phyloP scores from a whole-genome alignment of 2,329 filamentous ascomycete genomes.

The Didymella pinodella region DNA sequence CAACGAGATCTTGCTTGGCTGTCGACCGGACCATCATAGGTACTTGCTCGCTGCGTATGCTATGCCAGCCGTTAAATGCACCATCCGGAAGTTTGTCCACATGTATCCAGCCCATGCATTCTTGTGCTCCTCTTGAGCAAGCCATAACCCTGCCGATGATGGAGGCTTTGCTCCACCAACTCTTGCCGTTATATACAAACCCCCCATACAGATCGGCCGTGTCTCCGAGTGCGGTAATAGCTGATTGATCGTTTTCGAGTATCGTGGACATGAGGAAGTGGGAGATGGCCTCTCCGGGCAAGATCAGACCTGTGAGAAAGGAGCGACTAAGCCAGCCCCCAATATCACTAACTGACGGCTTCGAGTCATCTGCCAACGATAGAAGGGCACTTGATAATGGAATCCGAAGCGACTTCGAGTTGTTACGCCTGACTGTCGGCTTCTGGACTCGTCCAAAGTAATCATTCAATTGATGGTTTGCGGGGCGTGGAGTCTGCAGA shows the following conservation, averaged over 20 bases:
- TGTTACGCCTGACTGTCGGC: slow-evolving; percentile 35
- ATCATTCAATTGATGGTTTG: slow-evolving; percentile 37
- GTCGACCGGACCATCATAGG: slow-evolving; percentile 51
- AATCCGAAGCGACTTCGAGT: slow-evolving; percentile 42
- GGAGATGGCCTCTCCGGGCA: slow-evolving; percentile 62
- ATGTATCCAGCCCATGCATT: slow-evolving; percentile 65
- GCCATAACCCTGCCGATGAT: slow-evolving; percentile 63
- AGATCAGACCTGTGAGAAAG: slow-evolving; percentile 62
- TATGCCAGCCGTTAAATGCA: slow-evolving; percentile 59
- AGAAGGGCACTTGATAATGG: slow-evolving; percentile 38
- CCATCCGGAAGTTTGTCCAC: slow-evolving; percentile 53
- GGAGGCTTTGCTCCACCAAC: slow-evolving; percentile 66
- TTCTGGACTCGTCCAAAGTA: slow-evolving; percentile 47
- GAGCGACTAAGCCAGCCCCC: slow-evolving; percentile 65
- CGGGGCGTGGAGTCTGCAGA: slow-evolving; percentile 46
- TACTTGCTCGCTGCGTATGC: slow-evolving; percentile 52
- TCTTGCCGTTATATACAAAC: slow-evolving; percentile 59
- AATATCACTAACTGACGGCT: slow-evolving; percentile 38
- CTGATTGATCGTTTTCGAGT: slow-evolving; percentile 62
- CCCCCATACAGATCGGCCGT: slow-evolving; percentile 63
- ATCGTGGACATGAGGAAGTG: slow-evolving; percentile 65
- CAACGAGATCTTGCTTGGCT: slow-evolving; percentile 39
- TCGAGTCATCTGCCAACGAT: slow-evolving; percentile 24
- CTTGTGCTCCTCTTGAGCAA: slow-evolving; percentile 53
- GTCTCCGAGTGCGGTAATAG: slow-evolving; percentile 59